Evolutionary conservation across 257 asterid species (phyloP), one percentile per base, ranked within the genome.

Genomic region (Petunia axillaris): DNA sequence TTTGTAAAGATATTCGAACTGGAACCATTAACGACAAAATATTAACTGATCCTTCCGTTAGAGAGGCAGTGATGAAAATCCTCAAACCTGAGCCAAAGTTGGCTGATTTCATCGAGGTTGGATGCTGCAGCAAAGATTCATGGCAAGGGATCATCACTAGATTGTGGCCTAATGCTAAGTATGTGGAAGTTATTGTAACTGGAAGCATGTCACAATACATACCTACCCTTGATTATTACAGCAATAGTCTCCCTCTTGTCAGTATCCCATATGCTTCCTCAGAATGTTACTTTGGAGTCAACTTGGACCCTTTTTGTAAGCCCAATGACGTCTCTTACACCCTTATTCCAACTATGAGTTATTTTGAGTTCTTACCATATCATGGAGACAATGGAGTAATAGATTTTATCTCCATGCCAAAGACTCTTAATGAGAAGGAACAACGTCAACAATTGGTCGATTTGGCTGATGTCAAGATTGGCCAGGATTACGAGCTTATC

Each of bases 181-280:
- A n/a, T n/a, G n/a, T n/a, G n/a, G n/a, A n/a, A n/a, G n/a, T n/a
- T n/a, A n/a, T n/a, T n/a, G n/a, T 93, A 62, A 93, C 98, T 0
- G 98, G 98, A 81, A 89, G 97, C 7, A 93, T 93, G 98, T 92
- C 98, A 1, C 98, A 93, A 70, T 93, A 93, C 57, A 93, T 92
- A 6, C 98, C 93, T 2, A 93, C 89, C 2, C 94, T 93, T 35
- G 97, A 93, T 82, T 87, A 89, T 50, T 93, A 93, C 73, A 46
- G 98, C 98, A 25, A n/a, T n/a, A n/a, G n/a, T n/a, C n/a, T n/a
- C n/a, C n/a, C n/a, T n/a, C n/a, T n/a, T n/a, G n/a, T n/a, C n/a
- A n/a, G n/a, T n/a, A n/a, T n/a, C n/a, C n/a, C n/a, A n/a, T n/a
- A n/a, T n/a, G n/a, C n/a, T n/a, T n/a, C n/a, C n/a, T n/a, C n/a